A percentile compares a stretch with the other conserved stretches of the same genome.
Evolutionary conservation across 306 rosid genomes (phyloP).

Genomic region (Lupinus albus): DNA sequence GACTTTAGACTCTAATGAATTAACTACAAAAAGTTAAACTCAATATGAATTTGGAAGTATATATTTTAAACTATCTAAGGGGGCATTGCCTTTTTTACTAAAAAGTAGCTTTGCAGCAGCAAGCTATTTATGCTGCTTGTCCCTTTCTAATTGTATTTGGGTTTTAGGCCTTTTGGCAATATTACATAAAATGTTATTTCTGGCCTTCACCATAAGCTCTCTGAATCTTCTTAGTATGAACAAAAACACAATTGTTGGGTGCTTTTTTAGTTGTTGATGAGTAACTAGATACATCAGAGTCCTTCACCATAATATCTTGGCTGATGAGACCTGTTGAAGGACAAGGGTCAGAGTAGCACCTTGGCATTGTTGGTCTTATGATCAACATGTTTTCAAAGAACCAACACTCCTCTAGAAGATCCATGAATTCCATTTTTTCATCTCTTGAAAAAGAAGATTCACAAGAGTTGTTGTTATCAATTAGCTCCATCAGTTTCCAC

Average conservation of each 20-base stretch:
- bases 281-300: conserved; percentile 22
- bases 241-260: conserved; percentile 20
- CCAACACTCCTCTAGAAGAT: conserved; percentile 84
- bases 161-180: too few species aligned
- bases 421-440: conserved; percentile 55
- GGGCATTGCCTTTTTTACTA: conserved; percentile 8
- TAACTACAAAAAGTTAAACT: conserved; percentile 22
- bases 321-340: conserved; percentile 45
- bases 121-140: conserved; percentile 17
- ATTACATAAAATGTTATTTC: too few species aligned
- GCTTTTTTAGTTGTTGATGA: conserved; percentile 34
- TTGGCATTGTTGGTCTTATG: conserved; percentile 54
- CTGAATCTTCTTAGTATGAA: conserved; percentile 40
- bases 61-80: conserved; percentile 15
- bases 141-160: conserved; percentile 33
- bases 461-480: conserved; percentile 36
- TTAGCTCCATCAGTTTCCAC: conserved; percentile 55
- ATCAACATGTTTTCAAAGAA: conserved; percentile 68
- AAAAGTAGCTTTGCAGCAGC: conserved; percentile 15
- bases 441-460: conserved; percentile 53
- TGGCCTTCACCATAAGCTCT: conserved; percentile 27
- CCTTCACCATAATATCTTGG: conserved; percentile 43
- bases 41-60: conserved; percentile 30
- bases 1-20: neutral
- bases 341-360: conserved; percentile 69